Conservation (phyloP, 2,329 filamentous ascomycete genomes). For the Zymoseptoria brevis region DNA sequence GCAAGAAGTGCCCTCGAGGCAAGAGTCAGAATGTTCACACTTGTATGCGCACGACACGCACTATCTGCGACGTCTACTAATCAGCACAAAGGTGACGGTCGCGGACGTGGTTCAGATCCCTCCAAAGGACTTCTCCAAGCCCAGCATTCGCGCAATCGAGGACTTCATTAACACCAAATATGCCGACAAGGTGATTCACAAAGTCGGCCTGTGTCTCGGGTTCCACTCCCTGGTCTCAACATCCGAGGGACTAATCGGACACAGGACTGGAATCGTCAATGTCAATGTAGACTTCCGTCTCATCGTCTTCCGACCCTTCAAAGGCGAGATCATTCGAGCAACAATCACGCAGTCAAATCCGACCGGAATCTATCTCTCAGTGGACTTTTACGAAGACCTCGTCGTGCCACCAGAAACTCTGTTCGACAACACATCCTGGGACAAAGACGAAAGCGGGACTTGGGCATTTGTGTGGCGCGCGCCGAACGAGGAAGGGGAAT, state of each 20-base stretch:
- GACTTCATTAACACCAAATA: conserved; percentile 98
- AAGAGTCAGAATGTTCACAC: conserved; percentile 10
- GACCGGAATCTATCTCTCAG: conserved; percentile 52
- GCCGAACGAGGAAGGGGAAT: conserved; percentile 50
- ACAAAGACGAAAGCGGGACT: conserved; percentile 22
- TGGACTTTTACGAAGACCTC: conserved; percentile 93
- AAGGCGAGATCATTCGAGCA: conserved; percentile 81
- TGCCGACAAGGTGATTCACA: conserved; percentile 90
- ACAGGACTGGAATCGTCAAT: conserved; percentile 85
- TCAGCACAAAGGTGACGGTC: conserved; percentile 65
- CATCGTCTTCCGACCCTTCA: conserved; percentile 91
- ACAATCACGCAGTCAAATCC: conserved; percentile 75
- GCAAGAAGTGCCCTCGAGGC: background rate
- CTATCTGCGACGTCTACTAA: background rate
- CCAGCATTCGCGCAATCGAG: conserved; percentile 76
- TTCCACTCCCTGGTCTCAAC: conserved; percentile 85
- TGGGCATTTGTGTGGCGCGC: conserved; percentile 74
- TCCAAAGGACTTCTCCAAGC: conserved; percentile 79
- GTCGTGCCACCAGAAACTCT: conserved; percentile 66
- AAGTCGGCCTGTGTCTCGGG: conserved; percentile 86
- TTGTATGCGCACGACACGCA: conserved; percentile 2
- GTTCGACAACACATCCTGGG: conserved; percentile 53
- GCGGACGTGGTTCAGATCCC: conserved; percentile 90
- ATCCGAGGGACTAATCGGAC: conserved; percentile 88
- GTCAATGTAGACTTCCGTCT: conserved; percentile 94